A percentile compares a stretch with the other conserved stretches of the same genome.
Evolutionary conservation across 1,284 basidiomycete species (phyloP).

Genomic region (Trichosporon ovoides): DNA sequence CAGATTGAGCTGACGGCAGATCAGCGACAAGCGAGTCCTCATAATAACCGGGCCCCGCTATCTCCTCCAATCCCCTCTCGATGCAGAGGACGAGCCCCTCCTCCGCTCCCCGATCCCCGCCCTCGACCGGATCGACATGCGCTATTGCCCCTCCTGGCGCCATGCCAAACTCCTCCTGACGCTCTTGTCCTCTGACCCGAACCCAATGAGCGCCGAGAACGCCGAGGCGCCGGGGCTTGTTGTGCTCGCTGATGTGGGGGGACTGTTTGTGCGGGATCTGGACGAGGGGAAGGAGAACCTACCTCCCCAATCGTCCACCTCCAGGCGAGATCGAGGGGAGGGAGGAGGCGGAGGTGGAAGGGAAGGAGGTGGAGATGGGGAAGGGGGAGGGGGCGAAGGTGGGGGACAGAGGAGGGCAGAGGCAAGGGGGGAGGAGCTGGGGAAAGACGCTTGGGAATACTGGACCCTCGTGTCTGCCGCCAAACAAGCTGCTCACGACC

Average conservation of each 20-base stretch:
- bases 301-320: too few relatives aligned
- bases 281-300: constrained; percentile 28
- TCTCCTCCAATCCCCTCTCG: constrained; percentile 22
- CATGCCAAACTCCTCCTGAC: constrained; percentile 32
- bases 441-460: neutral
- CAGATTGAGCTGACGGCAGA: too few relatives aligned
- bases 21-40: constrained; percentile 17
- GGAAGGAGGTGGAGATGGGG: too few relatives aligned
- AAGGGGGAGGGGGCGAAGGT: too few relatives aligned
- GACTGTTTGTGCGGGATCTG: constrained; percentile 25
- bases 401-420: neutral
- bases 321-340: too few relatives aligned
- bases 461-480: neutral
- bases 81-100: constrained; percentile 37
- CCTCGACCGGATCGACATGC: constrained; percentile 27
- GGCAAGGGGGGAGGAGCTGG: neutral
- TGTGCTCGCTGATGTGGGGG: constrained; percentile 32
- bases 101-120: constrained; percentile 23
- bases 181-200: constrained; percentile 17
- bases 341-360: too few relatives aligned
- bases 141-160: constrained; percentile 30
- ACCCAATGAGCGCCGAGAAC: neutral
- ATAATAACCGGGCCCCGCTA: constrained; percentile 34
- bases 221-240: constrained; percentile 27
- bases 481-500: neutral